phyloP scores from a whole-genome alignment of 1,139 yeast genomes.

The Geotrichum candidum region DNA sequence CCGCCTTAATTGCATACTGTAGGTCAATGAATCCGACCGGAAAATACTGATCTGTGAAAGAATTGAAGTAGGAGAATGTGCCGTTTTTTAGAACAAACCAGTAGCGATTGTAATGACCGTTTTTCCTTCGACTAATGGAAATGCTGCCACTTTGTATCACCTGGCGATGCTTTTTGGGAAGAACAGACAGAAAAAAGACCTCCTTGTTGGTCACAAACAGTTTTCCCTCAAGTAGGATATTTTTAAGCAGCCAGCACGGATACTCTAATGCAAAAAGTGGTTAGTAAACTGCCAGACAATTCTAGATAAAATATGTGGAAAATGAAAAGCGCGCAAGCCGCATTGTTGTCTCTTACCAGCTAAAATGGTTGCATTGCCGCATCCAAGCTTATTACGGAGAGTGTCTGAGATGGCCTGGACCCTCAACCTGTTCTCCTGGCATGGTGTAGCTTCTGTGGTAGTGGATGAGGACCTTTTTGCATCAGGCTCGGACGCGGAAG shows the following conservation, averaged over 20 bases:
- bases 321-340: not conserved
- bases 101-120: constrained; percentile 39
- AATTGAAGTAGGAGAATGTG: constrained; percentile 60
- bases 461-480: not conserved
- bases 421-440: not conserved
- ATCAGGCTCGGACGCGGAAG: not conserved
- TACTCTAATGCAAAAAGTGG: constrained; percentile 35
- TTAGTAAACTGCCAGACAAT: not conserved
- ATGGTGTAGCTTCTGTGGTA: not conserved
- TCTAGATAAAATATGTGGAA: not conserved
- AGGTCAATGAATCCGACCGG: constrained; percentile 73
- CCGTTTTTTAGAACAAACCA: constrained; percentile 78
- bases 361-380: constrained; percentile 25
- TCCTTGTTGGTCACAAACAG: constrained; percentile 61
- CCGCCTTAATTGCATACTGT: constrained; percentile 56
- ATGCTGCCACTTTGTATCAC: constrained; percentile 44
- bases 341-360: constrained; percentile 23
- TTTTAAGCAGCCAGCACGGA: constrained; percentile 74
- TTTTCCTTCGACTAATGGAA: constrained; percentile 33
- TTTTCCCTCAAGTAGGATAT: constrained; percentile 81
- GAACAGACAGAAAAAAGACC: constrained; percentile 68
- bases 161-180: constrained; percentile 49
- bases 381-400: constrained; percentile 26
- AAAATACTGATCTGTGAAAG: constrained; percentile 73
- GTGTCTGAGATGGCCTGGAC: constrained; percentile 23